Evolutionary conservation across 495 filamentous ascomycete genomes (phyloP), one percentile per base, ranked within the genome.

Genomic region (Hypoxylon perforatum): DNA sequence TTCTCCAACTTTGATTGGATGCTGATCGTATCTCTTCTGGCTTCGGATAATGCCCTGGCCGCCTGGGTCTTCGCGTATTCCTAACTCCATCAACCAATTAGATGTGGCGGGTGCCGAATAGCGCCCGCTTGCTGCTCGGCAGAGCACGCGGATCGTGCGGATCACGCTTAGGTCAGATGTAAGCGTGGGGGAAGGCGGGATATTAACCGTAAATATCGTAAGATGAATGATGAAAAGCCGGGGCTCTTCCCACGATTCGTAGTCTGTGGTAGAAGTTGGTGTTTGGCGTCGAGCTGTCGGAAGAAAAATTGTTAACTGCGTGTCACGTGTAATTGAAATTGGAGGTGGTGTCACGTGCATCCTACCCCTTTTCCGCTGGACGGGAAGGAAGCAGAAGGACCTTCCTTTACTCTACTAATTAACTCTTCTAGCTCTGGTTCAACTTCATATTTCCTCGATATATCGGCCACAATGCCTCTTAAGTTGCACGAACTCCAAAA

Each of bases 401-500:
- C 39, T 17, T 56, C 52, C 12, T 56, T 22, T 18, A 28, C 18
- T 48, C 14, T 23, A 11, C 45, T 48, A 23, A 12, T 22, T 18
- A 38, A 22, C 4, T 39, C 49, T 39, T 39, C 12, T 17, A 28
- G 12, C 3, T n/a, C 30, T 15, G n/a, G 22, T 35, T 50, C n/a
- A 18, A 1, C 28, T 50, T 18, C 47, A 17, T 22, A 22, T n/a
- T 18, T 28, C 25, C 30, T 38, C 39, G 35, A 19, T 15, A 11
- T 33, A 4, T 8, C 6, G 14, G 15, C 28, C 30, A 33, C 28
- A 4, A 73, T 73, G 70, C 25, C 67, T 46, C 63, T 73, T 11
- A 67, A 71, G 42, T 59, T 73, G 28, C 58, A 71, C 41, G 69
- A 74, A 65, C 57, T 72, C 18, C 64, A 57, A 2, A 64, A 48